Evolutionary conservation across 2,329 filamentous ascomycete species (phyloP), one percentile per base, ranked within the genome.

Genomic region (Furcasterigmium sp.): DNA sequence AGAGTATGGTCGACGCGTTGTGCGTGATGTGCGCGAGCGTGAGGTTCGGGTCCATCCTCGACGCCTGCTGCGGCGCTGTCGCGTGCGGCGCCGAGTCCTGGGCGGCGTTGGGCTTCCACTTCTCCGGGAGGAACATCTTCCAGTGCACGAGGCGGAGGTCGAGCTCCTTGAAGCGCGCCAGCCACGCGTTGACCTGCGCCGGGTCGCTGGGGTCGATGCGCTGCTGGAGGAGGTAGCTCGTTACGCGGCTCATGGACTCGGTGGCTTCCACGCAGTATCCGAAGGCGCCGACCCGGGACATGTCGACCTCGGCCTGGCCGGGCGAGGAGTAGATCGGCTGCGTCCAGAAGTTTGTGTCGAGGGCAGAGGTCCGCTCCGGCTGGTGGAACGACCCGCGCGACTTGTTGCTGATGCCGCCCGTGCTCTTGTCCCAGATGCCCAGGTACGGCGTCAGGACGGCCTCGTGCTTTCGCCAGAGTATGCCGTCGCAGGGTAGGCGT

Each of bases 11-110:
- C 5, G 67, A 67, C 4, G 68, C 60, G 42, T 72, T 72, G 44
- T 72, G 69, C 2, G 66, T 72, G 15, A 71, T 57, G 43, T 73
- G 70, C 1, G 69, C 68, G 8, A 72, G 51, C 0, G 69, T 72
- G 14, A 73, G 54, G 42, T 73, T 73, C 0, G 69, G 69, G 42
- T 73, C 69, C 65, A 73, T 71, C 8, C 54, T 56, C 26, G 39
- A 42, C 44, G 53, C 47, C 45, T 55, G 50, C 23, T 7, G 7
- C n/a, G n/a, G n/a, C n/a, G n/a, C n/a, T n/a, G n/a, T n/a, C n/a
- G n/a, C n/a, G n/a, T n/a, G n/a, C n/a, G n/a, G n/a, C n/a, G n/a
- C n/a, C n/a, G n/a, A n/a, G n/a, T n/a, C n/a, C 34, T 51, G 47
- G 36, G 53, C 53, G 39, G 61, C 57, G 43, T 61, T 58, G 5